phyloP scores from a whole-genome alignment of 352 stramenopile genomes.

The Halophytophthora batemanensis region DNA sequence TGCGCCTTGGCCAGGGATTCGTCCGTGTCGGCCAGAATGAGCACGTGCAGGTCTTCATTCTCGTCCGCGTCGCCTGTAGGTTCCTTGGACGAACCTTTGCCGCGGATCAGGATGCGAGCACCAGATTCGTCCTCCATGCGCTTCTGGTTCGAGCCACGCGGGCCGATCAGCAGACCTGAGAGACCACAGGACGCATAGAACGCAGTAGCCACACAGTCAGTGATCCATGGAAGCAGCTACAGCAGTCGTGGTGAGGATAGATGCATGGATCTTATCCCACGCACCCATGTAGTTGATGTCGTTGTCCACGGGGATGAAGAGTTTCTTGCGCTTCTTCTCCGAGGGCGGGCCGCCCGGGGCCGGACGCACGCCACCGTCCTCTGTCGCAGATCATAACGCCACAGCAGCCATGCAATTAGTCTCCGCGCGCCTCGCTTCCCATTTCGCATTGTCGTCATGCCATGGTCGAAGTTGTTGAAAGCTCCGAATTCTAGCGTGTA shows the following conservation, averaged over 20 bases:
- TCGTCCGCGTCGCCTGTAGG: conserved; percentile 81
- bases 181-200: no score
- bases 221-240: neutral
- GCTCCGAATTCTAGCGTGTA: conserved; percentile 7
- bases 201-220: no score
- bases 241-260: neutral
- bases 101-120: conserved; percentile 90
- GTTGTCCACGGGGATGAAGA: conserved; percentile 90
- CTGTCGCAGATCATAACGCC: conserved; percentile 8
- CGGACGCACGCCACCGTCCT: conserved; percentile 34
- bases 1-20: conserved; percentile 86
- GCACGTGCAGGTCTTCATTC: conserved; percentile 87
- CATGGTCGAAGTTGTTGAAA: no score
- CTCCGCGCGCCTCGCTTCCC: neutral
- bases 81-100: conserved; percentile 85
- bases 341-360: conserved; percentile 27
- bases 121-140: conserved; percentile 91
- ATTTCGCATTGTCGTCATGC: neutral
- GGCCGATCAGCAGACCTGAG: conserved; percentile 82
- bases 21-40: conserved; percentile 89
- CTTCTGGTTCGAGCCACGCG: conserved; percentile 90
- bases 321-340: conserved; percentile 87
- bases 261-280: neutral
- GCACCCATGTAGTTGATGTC: conserved; percentile 93
- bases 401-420: neutral